Base-by-base conservation (phyloP, 2,329 filamentous ascomycete genomes). In the Aspergillus amoenus region DNA sequence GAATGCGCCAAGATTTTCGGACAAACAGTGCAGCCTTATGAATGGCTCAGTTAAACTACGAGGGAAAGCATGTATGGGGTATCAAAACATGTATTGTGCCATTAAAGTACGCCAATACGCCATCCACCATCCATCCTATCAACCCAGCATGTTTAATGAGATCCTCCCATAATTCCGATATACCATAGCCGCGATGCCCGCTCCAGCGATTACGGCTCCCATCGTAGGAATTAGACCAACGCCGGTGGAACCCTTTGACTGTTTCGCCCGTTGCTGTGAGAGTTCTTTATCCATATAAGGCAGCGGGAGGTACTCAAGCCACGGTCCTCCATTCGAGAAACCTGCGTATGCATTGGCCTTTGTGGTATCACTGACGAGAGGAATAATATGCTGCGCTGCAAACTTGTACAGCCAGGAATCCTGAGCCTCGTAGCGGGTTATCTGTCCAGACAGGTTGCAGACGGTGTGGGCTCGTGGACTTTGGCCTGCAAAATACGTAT, bases 401-500 rank as follows among this genome's bases (percentile, higher is more conserved):
- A 54, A 41, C 18, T 41, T 46, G 41, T 46, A 37, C 3, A 47
- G 21, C 52, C 52, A 45, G 13, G 27, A 41, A 40, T 54, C 52
- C n/a, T 47, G 42, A 4, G 32, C 52, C 18, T 54, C 42, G 27
- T 46, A 54, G 2, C 43, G 41, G 2, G 52, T 54, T 21, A 54
- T 54, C 22, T 27, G 32, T 3, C 43, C 52, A 8, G 52, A 54
- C 12, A 54, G 3, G 52, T 11, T 40, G 13, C 21, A 13, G 17
- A 54, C 52, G 5, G 42, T 40, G 2, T 27, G 12, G 3, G 52
- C 52, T 11, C 52, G 42, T 6, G 32, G 52, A 6, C 32, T 27
- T 8, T 54, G 52, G 3, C 15, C 6, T 5, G 39, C 22, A 13
- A 30, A 30, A n/a, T 43, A 52, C 15, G 22, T 2, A 11, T 52